These are phyloP conservation scores for Gelatoporia subvermispora DNA, from an alignment of 768 basidiomycete species.

Conservation along the genomic window DNA sequence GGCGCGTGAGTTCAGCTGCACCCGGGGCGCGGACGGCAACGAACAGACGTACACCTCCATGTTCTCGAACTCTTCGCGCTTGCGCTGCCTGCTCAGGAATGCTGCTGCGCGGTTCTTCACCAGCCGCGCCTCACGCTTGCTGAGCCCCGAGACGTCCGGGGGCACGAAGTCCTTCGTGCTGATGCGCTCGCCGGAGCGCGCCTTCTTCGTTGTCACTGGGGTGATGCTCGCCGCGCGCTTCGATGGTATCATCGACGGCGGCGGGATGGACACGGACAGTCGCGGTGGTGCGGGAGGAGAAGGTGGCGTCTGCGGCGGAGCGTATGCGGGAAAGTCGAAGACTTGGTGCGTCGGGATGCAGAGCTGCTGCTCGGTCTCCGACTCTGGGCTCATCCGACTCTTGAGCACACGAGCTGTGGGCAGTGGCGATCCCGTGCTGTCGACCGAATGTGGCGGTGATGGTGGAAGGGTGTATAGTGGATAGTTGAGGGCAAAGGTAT, in stretches of 20 bases:
- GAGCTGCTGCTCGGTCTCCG: slow-evolving; percentile 42
- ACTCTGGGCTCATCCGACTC: slow-evolving; percentile 40
- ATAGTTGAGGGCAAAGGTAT: slow-evolving; percentile 38
- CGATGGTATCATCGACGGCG: slow-evolving; percentile 21
- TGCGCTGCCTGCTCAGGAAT: slow-evolving; percentile 86
- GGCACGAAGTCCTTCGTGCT: slow-evolving; percentile 81
- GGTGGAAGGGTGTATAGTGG: slow-evolving; percentile 37
- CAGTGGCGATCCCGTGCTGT: slow-evolving; percentile 34
- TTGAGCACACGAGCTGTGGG: slow-evolving; percentile 48
- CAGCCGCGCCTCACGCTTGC: slow-evolving; percentile 86
- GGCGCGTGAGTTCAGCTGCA: slow-evolving; percentile 1
- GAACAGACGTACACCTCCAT: slow-evolving; percentile 76
- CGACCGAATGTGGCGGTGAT: slow-evolving; percentile 38
- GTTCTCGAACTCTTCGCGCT: slow-evolving; percentile 86
- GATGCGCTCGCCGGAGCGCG: slow-evolving; percentile 45
- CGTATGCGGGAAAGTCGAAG: slow-evolving; percentile 53
- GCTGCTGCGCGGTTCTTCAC: slow-evolving; percentile 92
- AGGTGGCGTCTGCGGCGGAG: slow-evolving; percentile 22
- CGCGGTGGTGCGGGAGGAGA: slow-evolving; percentile 28
- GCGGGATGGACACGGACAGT: slow-evolving; percentile 22
- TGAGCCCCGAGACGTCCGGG: slow-evolving; percentile 82
- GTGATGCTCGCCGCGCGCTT: slow-evolving; percentile 20
- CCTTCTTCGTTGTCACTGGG: slow-evolving; percentile 35
- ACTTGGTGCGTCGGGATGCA: slow-evolving; percentile 71
- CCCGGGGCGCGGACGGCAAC: slow-evolving; percentile 8